These are phyloP conservation scores for Crithidia acanthocephali DNA, from an alignment of 208 protist genomes.

Conservation along the genomic window DNA sequence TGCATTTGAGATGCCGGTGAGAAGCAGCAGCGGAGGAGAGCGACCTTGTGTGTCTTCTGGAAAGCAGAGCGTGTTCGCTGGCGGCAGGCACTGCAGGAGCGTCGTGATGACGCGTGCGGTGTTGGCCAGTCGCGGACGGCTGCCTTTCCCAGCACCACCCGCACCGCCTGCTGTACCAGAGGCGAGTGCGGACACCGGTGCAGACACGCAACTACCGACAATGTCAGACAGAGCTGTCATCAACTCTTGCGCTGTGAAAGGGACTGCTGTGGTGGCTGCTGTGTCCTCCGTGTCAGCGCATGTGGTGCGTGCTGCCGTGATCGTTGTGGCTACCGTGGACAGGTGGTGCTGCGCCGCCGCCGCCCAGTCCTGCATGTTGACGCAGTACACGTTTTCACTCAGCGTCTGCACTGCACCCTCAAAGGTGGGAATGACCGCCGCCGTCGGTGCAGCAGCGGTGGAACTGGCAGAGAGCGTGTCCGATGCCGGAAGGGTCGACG, in stretches of 20 bases:
- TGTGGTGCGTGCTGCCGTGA: not conserved
- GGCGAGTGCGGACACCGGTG: not conserved
- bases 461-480: too few species aligned
- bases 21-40: constrained; percentile 18
- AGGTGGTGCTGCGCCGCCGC: constrained; percentile 4
- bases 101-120: constrained; percentile 2
- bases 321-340: not conserved
- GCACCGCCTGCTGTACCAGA: not conserved
- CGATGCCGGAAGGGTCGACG: not conserved
- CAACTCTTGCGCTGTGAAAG: constrained; percentile 6
- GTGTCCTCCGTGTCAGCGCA: not conserved
- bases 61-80: constrained; percentile 3
- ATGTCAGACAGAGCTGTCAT: constrained; percentile 12
- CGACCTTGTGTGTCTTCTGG: constrained; percentile 16
- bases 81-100: constrained; percentile 17
- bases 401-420: constrained; percentile 3
- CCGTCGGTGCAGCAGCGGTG: not conserved
- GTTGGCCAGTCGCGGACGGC: constrained; percentile 5
- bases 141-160: not conserved
- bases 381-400: constrained; percentile 27
- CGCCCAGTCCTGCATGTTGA: constrained; percentile 17
- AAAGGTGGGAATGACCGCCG: not conserved
- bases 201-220: constrained; percentile 8
- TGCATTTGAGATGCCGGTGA: constrained; percentile 12
- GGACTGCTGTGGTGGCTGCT: not conserved